These are phyloP conservation scores for Cudoniella acicularis DNA, from an alignment of 495 filamentous ascomycete genomes.

Conservation along the genomic window DNA sequence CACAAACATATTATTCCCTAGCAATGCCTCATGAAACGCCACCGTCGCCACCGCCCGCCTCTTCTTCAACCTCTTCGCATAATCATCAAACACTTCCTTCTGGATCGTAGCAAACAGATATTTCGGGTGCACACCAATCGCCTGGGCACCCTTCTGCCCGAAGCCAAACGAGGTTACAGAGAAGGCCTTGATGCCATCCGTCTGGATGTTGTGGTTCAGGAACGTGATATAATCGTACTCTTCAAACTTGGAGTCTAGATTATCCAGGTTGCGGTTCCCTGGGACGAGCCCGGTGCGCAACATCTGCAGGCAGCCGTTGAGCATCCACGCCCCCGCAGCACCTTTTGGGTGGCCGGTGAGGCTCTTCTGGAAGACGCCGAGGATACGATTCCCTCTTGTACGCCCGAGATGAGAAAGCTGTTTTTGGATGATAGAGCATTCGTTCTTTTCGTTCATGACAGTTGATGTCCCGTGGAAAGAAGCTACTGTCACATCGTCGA, in stretches of 20 bases:
- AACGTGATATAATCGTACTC: conserved; percentile 94
- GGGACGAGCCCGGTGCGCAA: conserved; percentile 88
- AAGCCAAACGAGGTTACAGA: conserved; percentile 97
- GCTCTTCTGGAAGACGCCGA: conserved; percentile 98
- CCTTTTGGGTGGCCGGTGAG: conserved; percentile 98
- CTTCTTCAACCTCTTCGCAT: conserved; percentile 88
- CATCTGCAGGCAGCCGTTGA: conserved; percentile 93
- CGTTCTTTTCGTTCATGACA: conserved; percentile 97
- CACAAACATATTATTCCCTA: too few species aligned
- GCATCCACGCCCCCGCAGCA: conserved; percentile 98
- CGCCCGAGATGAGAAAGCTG: conserved; percentile 91
- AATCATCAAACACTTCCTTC: conserved; percentile 69
- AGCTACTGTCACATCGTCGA: conserved; percentile 87
- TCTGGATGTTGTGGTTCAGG: conserved; percentile 87
- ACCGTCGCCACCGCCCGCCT: conserved; percentile 94
- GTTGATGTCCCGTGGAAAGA: conserved; percentile 99
- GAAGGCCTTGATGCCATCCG: conserved; percentile 94
- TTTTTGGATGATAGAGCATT: conserved; percentile 91
- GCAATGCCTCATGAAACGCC: too few species aligned
- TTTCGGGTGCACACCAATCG: conserved; percentile 87
- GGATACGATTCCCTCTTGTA: conserved; percentile 83
- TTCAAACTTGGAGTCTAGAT: conserved; percentile 89
- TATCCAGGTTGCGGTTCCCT: conserved; percentile 95
- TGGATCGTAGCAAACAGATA: conserved; percentile 91
- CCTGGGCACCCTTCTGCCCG: conserved; percentile 96